Conservation (phyloP, 2,329 filamentous ascomycete species). For the Paraconiothyrium brasiliense region DNA sequence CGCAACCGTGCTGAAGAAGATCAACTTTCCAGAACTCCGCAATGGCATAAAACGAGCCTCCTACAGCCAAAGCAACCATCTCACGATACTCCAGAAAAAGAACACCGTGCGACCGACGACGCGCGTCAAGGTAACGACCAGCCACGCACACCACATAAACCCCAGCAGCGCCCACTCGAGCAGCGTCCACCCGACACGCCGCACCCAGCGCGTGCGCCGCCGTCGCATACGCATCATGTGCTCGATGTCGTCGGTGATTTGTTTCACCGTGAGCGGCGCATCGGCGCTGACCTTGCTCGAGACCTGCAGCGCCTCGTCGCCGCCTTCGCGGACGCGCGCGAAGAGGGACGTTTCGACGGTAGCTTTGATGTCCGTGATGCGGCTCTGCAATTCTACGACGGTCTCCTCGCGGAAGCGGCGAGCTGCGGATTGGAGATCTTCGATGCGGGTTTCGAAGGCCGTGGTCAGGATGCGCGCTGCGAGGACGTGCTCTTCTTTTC, state of each 20-base stretch:
- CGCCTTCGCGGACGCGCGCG: constrained; percentile 70
- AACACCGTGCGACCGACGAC: constrained; percentile 70
- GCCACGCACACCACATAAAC: constrained; percentile 95
- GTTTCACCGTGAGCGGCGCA: constrained; percentile 82
- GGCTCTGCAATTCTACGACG: constrained; percentile 54
- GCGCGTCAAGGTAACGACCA: constrained; percentile 81
- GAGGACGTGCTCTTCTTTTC: constrained; percentile 62
- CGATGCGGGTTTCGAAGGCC: constrained; percentile 56
- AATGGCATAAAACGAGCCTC: not conserved
- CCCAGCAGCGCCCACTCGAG: constrained; percentile 90
- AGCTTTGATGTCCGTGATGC: constrained; percentile 56
- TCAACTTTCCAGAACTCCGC: not conserved
- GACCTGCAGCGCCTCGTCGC: constrained; percentile 82
- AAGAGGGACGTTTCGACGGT: constrained; percentile 62
- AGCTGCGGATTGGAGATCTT: constrained; percentile 61
- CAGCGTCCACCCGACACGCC: constrained; percentile 78
- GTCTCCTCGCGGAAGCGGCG: constrained; percentile 59
- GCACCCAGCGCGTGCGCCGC: constrained; percentile 76
- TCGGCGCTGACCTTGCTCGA: constrained; percentile 78
- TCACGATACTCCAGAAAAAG: constrained; percentile 67
- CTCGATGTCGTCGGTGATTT: constrained; percentile 78
- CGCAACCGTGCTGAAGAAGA: not conserved
- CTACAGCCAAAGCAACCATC: constrained; percentile 79
- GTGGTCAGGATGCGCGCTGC: constrained; percentile 62
- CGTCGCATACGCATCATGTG: constrained; percentile 75